These are phyloP conservation scores for Saturnispora halmiae DNA, from an alignment of 805 yeast species.

Conservation along the genomic window DNA sequence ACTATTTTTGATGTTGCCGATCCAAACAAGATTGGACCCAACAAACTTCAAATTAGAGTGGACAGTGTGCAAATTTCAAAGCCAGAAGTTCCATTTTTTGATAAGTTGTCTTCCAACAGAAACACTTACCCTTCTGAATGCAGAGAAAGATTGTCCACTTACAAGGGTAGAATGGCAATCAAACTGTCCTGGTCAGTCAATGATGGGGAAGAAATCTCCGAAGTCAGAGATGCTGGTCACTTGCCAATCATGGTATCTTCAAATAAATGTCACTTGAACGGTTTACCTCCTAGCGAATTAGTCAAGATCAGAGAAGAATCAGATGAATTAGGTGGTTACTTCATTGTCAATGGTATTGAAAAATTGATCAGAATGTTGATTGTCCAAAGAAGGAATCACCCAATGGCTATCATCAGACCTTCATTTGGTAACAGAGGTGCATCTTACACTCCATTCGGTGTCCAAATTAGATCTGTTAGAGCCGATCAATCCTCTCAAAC, in stretches of 20 bases:
- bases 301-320: constrained; percentile 78
- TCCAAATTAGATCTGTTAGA: constrained; percentile 88
- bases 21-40: constrained; percentile 56
- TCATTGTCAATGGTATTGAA: constrained; percentile 93
- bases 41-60: constrained; percentile 74
- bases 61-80: constrained; percentile 81
- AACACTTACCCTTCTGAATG: constrained; percentile 77
- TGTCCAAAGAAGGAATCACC: constrained; percentile 95
- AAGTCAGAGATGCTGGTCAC: constrained; percentile 83
- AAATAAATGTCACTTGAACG: constrained; percentile 85
- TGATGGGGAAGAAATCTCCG: constrained; percentile 72
- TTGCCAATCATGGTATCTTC: constrained; percentile 87
- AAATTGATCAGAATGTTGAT: constrained; percentile 93
- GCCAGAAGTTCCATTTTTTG: constrained; percentile 65
- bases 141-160: constrained; percentile 81
- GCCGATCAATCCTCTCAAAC: constrained; percentile 98
- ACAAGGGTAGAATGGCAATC: constrained; percentile 67
- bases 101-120: constrained; percentile 68
- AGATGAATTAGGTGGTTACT: constrained; percentile 95
- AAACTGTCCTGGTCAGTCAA: constrained; percentile 82
- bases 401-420: constrained; percentile 95
- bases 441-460: constrained; percentile 79
- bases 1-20: constrained; percentile 78
- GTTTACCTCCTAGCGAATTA: constrained; percentile 71
- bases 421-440: constrained; percentile 93